Base-by-base conservation (phyloP, 176 grass and related monocot species). In the Themeda triandra region DNA sequence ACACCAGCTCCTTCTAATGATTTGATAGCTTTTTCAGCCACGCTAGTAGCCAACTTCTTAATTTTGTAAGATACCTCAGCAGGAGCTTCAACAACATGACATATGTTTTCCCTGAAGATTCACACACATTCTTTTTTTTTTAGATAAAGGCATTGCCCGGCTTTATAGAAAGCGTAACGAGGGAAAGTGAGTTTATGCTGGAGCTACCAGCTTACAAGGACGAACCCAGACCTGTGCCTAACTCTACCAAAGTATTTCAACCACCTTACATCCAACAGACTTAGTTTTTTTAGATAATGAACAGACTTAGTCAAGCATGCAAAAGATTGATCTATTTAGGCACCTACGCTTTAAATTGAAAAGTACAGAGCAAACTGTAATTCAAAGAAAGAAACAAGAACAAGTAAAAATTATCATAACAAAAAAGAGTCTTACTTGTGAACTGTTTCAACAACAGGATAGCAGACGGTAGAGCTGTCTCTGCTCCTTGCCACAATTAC, bases 401-500 rank as follows among this genome's bases (percentile, higher is more conserved):
- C 1, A 65, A 13, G 56, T 54, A 29, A 41, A 75, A 23, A 79
- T 46, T 81, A 66, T 42, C 10, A 24, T 42, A 58, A 81, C 10
- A 66, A 54, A 78, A 60, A 5, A 8, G 30, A 8, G 41, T 79
- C 78, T 89, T 96, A 99, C 96, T 89, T 99, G 86, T 96, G 93
- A 79, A 96, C 79, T 36, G 96, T 99, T 83, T 99, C 93, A 64
- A 99, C 96, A 70, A 99, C 93, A 84, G 91, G 93, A 92, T 94
- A 99, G 87, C 90, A 99, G 13, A 76, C 78, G 1, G 87, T 70
- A 73, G 84, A 94, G 63, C 83, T 83, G 2, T 91, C 97, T 86
- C 84, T 99, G 67, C 88, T 87, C 76, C 97, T 94, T 83, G 96
- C 96, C 40, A 96, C 96, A 86, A 96, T 99, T 41, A 99, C 91